Percentiles rank a stretch among this genome's conserved stretches.
phyloP scores from a whole-genome alignment of 2,329 filamentous ascomycete genomes.

The Orbilia quercus region DNA sequence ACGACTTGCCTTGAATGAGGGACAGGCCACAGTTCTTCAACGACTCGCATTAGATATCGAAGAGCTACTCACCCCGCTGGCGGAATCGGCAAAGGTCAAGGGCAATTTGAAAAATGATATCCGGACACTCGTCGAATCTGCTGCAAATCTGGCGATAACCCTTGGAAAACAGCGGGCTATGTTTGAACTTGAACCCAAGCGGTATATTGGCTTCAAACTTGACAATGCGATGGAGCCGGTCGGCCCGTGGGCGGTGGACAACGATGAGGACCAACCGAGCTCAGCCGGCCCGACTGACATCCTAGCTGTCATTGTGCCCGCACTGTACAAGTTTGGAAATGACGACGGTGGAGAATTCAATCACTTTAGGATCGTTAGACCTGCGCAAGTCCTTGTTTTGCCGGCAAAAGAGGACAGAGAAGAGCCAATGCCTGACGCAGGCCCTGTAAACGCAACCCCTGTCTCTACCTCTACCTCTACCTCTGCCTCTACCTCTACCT shows the following conservation, averaged over 20 bases:
- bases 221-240: conserved; percentile 38
- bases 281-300: conserved; percentile 16
- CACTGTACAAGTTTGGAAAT: conserved; percentile 54
- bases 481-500: too few species aligned
- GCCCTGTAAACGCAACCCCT: too few species aligned
- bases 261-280: conserved; percentile 29
- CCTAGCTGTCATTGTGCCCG: conserved; percentile 43
- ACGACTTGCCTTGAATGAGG: conserved; percentile 22
- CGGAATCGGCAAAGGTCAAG: conserved; percentile 18
- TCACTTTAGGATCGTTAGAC: conserved; percentile 32
- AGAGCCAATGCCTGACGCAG: conserved; percentile 8
- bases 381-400: conserved; percentile 31
- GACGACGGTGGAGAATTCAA: conserved; percentile 53
- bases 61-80: conserved; percentile 34
- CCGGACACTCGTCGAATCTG: conserved; percentile 23
- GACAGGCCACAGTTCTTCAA: conserved; percentile 18
- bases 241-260: conserved; percentile 35
- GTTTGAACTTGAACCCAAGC: conserved; percentile 50
- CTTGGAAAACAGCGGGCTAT: conserved; percentile 52
- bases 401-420: conserved; percentile 18
- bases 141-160: conserved; percentile 31
- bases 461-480: too few species aligned
- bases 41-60: conserved; percentile 26
- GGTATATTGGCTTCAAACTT: conserved; percentile 32
- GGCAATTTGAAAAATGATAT: conserved; percentile 31